Evolutionary conservation across 1,284 basidiomycete genomes (phyloP).

Genomic region (Xerocomus minutiporus): DNA sequence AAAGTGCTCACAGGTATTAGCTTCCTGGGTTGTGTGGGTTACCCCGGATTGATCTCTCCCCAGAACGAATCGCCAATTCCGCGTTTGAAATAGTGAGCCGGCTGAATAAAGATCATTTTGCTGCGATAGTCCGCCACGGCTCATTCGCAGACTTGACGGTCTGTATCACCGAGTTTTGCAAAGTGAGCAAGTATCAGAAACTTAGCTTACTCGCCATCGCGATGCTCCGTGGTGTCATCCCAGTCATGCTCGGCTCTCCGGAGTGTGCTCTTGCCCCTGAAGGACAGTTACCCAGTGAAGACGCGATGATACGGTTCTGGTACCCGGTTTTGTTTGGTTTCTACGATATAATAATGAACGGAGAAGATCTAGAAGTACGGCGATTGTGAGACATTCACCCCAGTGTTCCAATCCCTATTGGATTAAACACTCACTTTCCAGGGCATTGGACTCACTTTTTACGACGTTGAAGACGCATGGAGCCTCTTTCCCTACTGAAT

Average conservation of each 20-base stretch:
- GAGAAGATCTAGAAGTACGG: slow-evolving; percentile 97
- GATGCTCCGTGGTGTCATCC: slow-evolving; percentile 90
- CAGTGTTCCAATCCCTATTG: background rate
- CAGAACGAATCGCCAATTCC: slow-evolving; percentile 88
- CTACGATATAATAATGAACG: slow-evolving; percentile 99
- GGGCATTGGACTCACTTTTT: slow-evolving; percentile 94
- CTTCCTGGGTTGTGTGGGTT: background rate
- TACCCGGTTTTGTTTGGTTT: slow-evolving; percentile 95
- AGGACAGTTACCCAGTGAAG: slow-evolving; percentile 35
- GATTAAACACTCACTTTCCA: slow-evolving; percentile 33
- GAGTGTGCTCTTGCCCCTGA: slow-evolving; percentile 65
- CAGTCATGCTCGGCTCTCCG: slow-evolving; percentile 83
- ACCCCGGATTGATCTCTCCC: slow-evolving; percentile 4
- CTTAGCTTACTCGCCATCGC: slow-evolving; percentile 95
- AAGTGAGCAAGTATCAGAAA: slow-evolving; percentile 98
- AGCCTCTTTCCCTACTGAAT: slow-evolving; percentile 80
- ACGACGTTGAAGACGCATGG: slow-evolving; percentile 92
- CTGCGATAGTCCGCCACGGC: slow-evolving; percentile 86
- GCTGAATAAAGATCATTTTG: slow-evolving; percentile 88
- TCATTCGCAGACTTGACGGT: slow-evolving; percentile 95
- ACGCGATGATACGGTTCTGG: slow-evolving; percentile 88
- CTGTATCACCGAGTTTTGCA: slow-evolving; percentile 98
- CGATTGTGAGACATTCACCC: slow-evolving; percentile 63
- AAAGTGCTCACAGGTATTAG: slow-evolving; percentile 81
- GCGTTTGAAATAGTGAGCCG: slow-evolving; percentile 96